These are phyloP conservation scores for Populus alba DNA, from an alignment of 345 rosid species.

Conservation along the genomic window DNA sequence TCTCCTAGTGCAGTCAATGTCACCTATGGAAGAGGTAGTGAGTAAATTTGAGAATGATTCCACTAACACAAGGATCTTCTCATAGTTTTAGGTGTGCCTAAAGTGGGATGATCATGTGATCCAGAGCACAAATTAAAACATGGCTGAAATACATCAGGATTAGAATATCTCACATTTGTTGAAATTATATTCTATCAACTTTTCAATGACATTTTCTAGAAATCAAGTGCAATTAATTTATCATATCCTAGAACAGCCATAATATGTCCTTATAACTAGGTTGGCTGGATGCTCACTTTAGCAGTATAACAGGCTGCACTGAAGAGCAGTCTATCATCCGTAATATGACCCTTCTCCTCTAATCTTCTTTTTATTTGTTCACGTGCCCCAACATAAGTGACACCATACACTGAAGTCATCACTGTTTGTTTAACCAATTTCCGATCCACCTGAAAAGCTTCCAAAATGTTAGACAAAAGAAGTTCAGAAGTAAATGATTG, in stretches of 20 bases:
- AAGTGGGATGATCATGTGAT: background rate
- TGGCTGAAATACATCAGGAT: conserved; percentile 1
- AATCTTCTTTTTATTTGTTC: conserved; percentile 92
- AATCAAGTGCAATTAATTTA: background rate
- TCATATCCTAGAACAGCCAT: background rate
- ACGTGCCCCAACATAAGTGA: conserved; percentile 94
- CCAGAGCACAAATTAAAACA: background rate
- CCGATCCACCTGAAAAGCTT: conserved; percentile 75
- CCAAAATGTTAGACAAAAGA: conserved; percentile 18
- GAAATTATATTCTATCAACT: background rate
- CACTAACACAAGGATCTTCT: background rate
- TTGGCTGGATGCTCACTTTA: conserved; percentile 51
- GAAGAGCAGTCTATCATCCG: conserved; percentile 73
- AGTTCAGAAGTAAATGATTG: background rate
- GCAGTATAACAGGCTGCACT: conserved; percentile 90
- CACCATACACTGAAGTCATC: conserved; percentile 99
- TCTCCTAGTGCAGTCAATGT: conserved; percentile 87
- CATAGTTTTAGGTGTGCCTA: background rate
- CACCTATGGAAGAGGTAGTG: conserved; percentile 46
- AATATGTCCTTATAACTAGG: background rate
- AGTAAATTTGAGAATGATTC: conserved; percentile 10
- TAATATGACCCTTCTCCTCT: conserved; percentile 82
- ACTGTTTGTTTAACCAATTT: conserved; percentile 95
- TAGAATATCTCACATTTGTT: background rate
- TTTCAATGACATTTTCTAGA: background rate